Conservation (phyloP, 2,329 filamentous ascomycete genomes). For the Xylaria hypoxylon region DNA sequence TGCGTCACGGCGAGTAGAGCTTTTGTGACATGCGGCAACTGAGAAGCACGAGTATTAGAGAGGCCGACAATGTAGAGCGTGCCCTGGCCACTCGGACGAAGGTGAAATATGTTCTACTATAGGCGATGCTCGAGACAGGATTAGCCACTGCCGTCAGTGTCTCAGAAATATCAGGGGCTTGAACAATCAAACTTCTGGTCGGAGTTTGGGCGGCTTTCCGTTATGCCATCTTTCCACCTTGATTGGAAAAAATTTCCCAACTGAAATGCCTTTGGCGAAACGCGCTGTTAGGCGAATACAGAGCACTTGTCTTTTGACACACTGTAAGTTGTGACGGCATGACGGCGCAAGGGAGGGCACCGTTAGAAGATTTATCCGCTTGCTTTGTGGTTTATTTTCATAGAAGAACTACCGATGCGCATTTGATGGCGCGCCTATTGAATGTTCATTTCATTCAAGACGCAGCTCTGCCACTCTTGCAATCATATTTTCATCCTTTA, state of each 20-base stretch:
- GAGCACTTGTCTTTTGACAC: no score
- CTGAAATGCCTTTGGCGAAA: no score
- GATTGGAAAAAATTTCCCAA: background rate
- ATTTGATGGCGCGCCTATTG: background rate
- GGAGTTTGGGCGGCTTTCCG: background rate
- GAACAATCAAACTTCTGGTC: background rate
- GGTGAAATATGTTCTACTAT: background rate
- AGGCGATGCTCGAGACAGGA: background rate
- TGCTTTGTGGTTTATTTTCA: background rate
- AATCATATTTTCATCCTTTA: slow-evolving; percentile 29
- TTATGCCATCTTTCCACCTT: background rate
- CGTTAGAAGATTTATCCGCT: background rate
- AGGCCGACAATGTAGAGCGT: background rate
- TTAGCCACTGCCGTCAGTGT: background rate
- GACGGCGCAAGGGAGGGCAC: background rate
- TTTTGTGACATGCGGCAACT: background rate
- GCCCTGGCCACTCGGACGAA: background rate
- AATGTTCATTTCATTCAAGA: slow-evolving; percentile 22
- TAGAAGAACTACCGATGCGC: background rate
- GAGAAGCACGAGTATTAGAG: background rate
- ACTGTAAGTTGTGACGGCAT: background rate
- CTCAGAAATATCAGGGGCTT: background rate
- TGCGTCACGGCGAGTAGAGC: background rate
- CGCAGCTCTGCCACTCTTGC: slow-evolving; percentile 26
- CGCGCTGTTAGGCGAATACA: background rate